A percentile compares a stretch with the other conserved stretches of the same genome.
These are phyloP conservation scores for Aspergillus ustus DNA, from an alignment of 2,329 filamentous ascomycete species.

Conservation along the genomic window DNA sequence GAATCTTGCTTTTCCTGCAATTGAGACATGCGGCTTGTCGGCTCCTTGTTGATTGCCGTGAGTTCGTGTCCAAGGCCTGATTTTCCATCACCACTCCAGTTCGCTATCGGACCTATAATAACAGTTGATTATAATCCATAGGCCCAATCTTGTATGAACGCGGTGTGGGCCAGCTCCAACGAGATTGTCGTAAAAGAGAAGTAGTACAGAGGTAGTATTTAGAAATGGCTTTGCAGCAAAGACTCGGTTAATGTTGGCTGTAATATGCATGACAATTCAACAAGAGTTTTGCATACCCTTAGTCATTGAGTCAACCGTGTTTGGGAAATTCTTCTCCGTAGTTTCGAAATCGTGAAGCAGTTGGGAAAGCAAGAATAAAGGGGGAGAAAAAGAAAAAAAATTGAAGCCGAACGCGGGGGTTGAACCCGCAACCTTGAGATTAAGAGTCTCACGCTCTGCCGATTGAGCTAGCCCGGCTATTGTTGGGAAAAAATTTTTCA, in stretches of 20 bases:
- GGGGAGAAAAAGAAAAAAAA: conserved; percentile 1
- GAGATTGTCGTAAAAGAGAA: neutral
- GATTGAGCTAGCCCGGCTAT: conserved; percentile 58
- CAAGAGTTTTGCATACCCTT: neutral
- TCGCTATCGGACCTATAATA: neutral
- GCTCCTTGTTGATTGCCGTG: conserved; percentile 23
- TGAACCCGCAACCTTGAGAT: conserved; percentile 49
- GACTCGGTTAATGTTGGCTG: neutral
- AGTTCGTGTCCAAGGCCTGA: neutral
- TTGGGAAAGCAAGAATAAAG: neutral
- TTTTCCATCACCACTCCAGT: conserved; percentile 19
- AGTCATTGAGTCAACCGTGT: no score
- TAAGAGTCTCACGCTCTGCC: conserved; percentile 57
- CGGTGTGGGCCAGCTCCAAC: neutral
- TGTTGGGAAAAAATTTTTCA: no score
- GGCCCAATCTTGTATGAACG: neutral
- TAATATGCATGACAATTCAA: neutral
- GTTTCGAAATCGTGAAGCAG: no score
- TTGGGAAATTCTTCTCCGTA: no score
- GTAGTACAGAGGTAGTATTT: neutral
- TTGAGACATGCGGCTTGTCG: conserved; percentile 62
- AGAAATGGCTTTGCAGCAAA: neutral
- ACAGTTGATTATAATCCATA: neutral
- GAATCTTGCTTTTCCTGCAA: conserved; percentile 70
- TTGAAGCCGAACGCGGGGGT: conserved; percentile 47